These are phyloP conservation scores for Aspergillus thermomutatus DNA, from an alignment of 2,329 filamentous ascomycete species.

Conservation along the genomic window DNA sequence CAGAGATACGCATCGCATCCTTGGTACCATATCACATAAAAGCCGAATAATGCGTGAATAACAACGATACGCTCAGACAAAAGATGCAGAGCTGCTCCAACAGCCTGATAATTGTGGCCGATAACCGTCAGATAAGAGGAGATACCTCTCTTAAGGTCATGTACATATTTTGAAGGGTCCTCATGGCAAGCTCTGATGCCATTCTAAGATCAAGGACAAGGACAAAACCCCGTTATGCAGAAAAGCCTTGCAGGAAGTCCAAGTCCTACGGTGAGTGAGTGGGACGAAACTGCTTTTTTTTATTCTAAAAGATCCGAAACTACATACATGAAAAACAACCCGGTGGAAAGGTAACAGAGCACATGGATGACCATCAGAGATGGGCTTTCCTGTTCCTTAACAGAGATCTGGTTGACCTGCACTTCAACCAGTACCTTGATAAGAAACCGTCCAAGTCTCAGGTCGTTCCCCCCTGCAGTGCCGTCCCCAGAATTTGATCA, in stretches of 20 bases:
- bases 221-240: neutral
- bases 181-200: neutral
- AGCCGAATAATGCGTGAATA: neutral
- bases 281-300: neutral
- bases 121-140: neutral
- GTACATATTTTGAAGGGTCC: neutral
- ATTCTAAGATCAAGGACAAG: neutral
- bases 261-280: neutral
- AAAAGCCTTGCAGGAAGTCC: neutral
- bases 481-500: constrained; percentile 3
- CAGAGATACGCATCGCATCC: neutral
- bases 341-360: constrained; percentile 4
- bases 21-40: neutral
- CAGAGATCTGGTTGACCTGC: constrained; percentile 35
- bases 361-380: constrained; percentile 3
- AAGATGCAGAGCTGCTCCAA: neutral
- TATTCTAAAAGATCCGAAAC: neutral
- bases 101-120: neutral
- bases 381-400: constrained; percentile 3
- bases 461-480: constrained; percentile 1
- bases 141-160: neutral
- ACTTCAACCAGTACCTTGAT: constrained; percentile 32
- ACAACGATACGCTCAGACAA: neutral
- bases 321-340: constrained; percentile 10
- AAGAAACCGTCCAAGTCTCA: constrained; percentile 1